Conservation (phyloP, 148 eudicot genomes). For the Fagopyrum tataricum region DNA sequence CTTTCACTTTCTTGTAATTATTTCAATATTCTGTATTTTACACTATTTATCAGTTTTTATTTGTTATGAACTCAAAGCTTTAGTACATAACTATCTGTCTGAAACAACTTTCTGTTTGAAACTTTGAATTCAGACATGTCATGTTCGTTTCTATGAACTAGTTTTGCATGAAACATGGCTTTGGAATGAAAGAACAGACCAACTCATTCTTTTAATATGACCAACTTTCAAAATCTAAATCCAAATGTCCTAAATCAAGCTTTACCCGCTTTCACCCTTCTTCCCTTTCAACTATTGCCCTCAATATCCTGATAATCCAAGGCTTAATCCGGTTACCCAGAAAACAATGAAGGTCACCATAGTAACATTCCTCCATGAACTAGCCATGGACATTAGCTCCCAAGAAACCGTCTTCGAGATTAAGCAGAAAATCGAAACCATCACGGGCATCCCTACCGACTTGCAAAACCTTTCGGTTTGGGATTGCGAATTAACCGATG, state of each 20-base stretch:
- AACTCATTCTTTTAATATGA: slow-evolving; percentile 33
- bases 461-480: slow-evolving; percentile 54
- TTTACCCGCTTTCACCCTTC: background rate
- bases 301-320: background rate
- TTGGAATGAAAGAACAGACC: slow-evolving; percentile 33
- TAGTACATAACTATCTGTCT: background rate
- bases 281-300: background rate
- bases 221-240: slow-evolving; percentile 11
- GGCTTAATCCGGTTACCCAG: background rate
- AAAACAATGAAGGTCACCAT: slow-evolving; percentile 54
- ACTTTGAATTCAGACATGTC: slow-evolving; percentile 1
- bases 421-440: slow-evolving; percentile 47
- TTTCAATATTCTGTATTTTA: background rate
- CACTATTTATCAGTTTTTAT: background rate
- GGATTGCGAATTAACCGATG: slow-evolving; percentile 70
- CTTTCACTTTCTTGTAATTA: background rate
- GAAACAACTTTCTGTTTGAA: slow-evolving; percentile 6
- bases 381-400: slow-evolving; percentile 40
- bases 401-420: slow-evolving; percentile 60
- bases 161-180: slow-evolving; percentile 23
- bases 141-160: background rate
- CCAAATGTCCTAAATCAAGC: background rate
- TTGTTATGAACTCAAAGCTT: background rate
- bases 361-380: slow-evolving; percentile 29
- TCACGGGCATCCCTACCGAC: slow-evolving; percentile 37